Evolutionary conservation across 768 basidiomycete species (phyloP).

Genomic region (Tricholoma furcatifolium): DNA sequence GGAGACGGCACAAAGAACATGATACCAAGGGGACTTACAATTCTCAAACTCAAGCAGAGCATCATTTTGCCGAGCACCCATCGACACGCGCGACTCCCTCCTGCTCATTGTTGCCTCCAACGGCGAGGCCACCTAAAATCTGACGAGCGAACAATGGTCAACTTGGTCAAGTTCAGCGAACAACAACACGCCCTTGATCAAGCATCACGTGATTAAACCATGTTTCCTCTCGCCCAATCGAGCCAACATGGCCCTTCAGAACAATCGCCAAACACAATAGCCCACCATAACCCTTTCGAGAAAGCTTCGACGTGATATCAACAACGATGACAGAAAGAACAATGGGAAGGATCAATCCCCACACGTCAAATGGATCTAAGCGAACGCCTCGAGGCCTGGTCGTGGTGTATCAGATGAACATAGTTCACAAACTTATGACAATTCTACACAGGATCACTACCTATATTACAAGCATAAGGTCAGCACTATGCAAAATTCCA

Average conservation of each 20-base stretch:
- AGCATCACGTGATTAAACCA: constrained; percentile 21
- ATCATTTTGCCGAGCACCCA: constrained; percentile 70
- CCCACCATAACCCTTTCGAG: constrained; percentile 5
- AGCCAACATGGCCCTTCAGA: constrained; percentile 12
- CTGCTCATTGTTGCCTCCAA: constrained; percentile 47
- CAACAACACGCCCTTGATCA: constrained; percentile 19
- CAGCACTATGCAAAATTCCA: too few species aligned
- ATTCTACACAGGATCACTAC: neutral
- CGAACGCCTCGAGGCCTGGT: constrained; percentile 11
- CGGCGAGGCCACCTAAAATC: constrained; percentile 22
- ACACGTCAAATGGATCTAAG: neutral
- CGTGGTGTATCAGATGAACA: constrained; percentile 9
- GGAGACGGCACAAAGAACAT: constrained; percentile 13
- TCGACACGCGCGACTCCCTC: constrained; percentile 62
- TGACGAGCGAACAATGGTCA: constrained; percentile 12
- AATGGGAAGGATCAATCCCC: constrained; percentile 7
- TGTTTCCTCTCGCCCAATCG: constrained; percentile 9
- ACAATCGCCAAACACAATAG: too few species aligned
- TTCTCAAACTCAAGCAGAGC: constrained; percentile 83
- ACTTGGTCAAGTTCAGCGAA: constrained; percentile 12
- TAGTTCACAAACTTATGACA: constrained; percentile 1
- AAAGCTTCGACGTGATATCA: constrained; percentile 4
- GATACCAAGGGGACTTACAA: constrained; percentile 49
- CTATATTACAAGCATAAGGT: neutral
- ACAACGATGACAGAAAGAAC: constrained; percentile 4